Evolutionary conservation across 805 yeast genomes (phyloP).

Genomic region (Naumovozyma dairenensis): DNA sequence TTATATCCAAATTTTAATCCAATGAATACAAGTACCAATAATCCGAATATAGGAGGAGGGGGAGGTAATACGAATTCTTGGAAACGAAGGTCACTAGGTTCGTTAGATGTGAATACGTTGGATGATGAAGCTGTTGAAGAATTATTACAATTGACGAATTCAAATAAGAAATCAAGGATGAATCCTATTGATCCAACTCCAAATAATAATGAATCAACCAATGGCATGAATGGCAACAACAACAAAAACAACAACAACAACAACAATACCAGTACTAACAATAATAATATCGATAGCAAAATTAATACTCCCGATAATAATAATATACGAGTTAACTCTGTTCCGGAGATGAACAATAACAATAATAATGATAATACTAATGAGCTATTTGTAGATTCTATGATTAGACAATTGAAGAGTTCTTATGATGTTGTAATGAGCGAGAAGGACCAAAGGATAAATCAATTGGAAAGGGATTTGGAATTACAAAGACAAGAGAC

Average conservation of each 20-base stretch:
- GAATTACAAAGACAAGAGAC: conserved; percentile 28
- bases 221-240: not conserved
- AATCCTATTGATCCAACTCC: conserved; percentile 1
- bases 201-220: not conserved
- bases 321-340: not conserved
- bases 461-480: conserved; percentile 24
- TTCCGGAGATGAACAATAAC: not conserved
- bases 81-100: conserved; percentile 21
- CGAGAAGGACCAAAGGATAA: conserved; percentile 26
- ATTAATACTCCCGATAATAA: not conserved
- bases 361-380: not conserved
- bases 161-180: conserved; percentile 12
- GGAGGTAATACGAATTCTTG: conserved; percentile 11
- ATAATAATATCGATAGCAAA: not conserved
- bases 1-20: not conserved
- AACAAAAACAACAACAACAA: not conserved
- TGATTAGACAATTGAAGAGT: conserved; percentile 16
- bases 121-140: conserved; percentile 26
- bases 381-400: conserved; percentile 4
- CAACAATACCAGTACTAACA: conserved; percentile 2
- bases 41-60: too few species aligned
- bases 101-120: conserved; percentile 18
- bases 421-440: conserved; percentile 20
- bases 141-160: conserved; percentile 20
- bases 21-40: not conserved